A percentile compares a stretch with the other conserved stretches of the same genome.
Evolutionary conservation across 306 rosid species (phyloP).

Genomic region (Vigna trinervia): DNA sequence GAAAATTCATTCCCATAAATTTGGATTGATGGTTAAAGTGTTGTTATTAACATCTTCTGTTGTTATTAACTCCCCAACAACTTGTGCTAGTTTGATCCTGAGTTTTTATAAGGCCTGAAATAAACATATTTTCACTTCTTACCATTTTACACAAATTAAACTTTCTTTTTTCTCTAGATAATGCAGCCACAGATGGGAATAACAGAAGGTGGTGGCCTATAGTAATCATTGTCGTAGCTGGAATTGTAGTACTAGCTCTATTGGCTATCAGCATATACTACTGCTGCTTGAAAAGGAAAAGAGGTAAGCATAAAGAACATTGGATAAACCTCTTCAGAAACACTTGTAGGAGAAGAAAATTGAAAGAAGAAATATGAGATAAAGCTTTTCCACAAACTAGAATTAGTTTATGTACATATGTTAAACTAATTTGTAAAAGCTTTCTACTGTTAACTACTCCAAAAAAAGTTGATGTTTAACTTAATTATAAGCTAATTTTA

Average conservation of each 20-base stretch:
- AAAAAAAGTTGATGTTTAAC: too few species aligned
- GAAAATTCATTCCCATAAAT: neutral
- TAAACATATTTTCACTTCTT: neutral
- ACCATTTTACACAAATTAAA: conserved; percentile 6
- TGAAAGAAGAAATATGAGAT: too few species aligned
- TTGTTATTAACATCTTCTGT: neutral
- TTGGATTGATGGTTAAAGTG: neutral
- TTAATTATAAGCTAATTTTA: too few species aligned
- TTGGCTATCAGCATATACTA: conserved; percentile 40
- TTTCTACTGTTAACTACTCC: too few species aligned
- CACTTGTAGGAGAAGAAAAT: neutral
- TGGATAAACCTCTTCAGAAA: neutral
- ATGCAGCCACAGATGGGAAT: conserved; percentile 38
- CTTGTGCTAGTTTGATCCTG: neutral
- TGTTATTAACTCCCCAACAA: neutral
- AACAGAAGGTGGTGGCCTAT: conserved; percentile 31
- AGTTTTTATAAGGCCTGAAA: conserved; percentile 3
- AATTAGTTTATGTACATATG: too few species aligned
- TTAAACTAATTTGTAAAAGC: too few species aligned
- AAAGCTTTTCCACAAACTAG: neutral
- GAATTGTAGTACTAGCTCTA: conserved; percentile 1
- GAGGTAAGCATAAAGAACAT: conserved; percentile 18
- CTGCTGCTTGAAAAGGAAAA: conserved; percentile 43
- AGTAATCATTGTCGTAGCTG: conserved; percentile 24
- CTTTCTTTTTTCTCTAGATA: conserved; percentile 5